Conservation (phyloP, 2,329 filamentous ascomycete genomes). For the Alternaria brassicicola region DNA sequence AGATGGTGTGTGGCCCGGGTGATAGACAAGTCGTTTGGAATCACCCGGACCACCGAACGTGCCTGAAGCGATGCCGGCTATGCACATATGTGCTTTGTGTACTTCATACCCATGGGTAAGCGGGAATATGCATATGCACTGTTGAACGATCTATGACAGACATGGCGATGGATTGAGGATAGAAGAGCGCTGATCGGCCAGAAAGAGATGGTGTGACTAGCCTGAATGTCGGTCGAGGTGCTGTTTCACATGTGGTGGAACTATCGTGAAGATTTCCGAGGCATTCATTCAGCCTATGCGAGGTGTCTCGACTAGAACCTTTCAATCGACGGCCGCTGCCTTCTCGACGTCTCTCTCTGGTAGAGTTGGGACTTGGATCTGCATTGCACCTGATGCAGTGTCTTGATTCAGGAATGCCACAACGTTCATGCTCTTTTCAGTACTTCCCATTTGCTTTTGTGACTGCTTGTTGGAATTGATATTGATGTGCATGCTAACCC, state of each 20-base stretch:
- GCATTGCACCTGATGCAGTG: slow-evolving; percentile 75
- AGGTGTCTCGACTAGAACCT: slow-evolving; percentile 61
- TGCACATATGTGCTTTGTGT: background rate
- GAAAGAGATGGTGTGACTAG: background rate
- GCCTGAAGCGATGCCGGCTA: background rate
- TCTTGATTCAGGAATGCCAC: slow-evolving; percentile 87
- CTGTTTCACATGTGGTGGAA: background rate
- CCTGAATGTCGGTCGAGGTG: background rate
- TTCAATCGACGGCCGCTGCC: slow-evolving; percentile 72
- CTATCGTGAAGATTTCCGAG: background rate
- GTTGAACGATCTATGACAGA: background rate
- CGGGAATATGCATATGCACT: background rate
- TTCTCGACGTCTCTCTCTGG: slow-evolving; percentile 72
- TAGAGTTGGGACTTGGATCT: slow-evolving; percentile 79
- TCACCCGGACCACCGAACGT: slow-evolving; percentile 14
- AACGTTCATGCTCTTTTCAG: slow-evolving; percentile 70
- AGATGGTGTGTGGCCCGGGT: background rate
- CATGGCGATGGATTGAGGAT: background rate
- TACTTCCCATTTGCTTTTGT: slow-evolving; percentile 83
- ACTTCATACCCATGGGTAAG: background rate
- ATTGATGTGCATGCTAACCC: slow-evolving; percentile 87
- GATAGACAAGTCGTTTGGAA: background rate
- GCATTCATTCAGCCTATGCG: slow-evolving; percentile 12
- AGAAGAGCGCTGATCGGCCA: background rate
- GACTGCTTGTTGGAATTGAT: slow-evolving; percentile 88